Evolutionary conservation across 371 early-diverging fungal genomes (phyloP), one percentile per base, ranked within the genome.

Genomic region (Parasitella parasitica): DNA sequence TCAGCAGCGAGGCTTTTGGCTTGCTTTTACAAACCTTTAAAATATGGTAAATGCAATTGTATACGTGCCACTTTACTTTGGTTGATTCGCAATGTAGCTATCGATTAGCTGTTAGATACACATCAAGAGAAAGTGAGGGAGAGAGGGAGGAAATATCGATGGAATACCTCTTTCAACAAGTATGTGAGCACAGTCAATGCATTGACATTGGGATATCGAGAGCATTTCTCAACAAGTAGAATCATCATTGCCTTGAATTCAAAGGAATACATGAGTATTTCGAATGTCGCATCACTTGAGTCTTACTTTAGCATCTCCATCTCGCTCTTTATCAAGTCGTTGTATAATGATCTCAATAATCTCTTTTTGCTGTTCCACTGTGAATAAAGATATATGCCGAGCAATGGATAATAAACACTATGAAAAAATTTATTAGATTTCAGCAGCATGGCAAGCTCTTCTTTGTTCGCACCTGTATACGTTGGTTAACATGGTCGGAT

Each of bases 61-160:
- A 81, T 2, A 76, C 61, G 41, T 80, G 81, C 26, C 75, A 79
- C 32, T 73, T 72, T 2, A 83, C 74, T 34, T 81, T 75, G 35
- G 78, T 83, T 7, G 81, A 83, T 26, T 70, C 73, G 4, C 78
- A 69, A 16, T 59, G 62, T 8, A 78, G 63, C 78, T 81, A 35
- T n/a, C 12, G 38, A 1, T n/a, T 37, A 16, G 38, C 16, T 37
- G 38, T 13, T n/a, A 12, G 16, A n/a, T 37, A 4, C 38, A 36
- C 12, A n/a, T n/a, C n/a, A n/a, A n/a, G n/a, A n/a, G n/a, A 32
- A 32, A 32, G 32, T 8, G 3, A 32, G 11, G 11, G 32, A 32
- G 11, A 32, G 3, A 32, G 6, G 8, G 8, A 30, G 8, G 11
- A 32, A 32, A 32, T 18, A 12, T 13, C 3, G 1, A 9, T n/a